Percentiles rank a stretch among this genome's conserved stretches.
Conservation (phyloP, 768 basidiomycete species). For the Suillus subaureus region DNA sequence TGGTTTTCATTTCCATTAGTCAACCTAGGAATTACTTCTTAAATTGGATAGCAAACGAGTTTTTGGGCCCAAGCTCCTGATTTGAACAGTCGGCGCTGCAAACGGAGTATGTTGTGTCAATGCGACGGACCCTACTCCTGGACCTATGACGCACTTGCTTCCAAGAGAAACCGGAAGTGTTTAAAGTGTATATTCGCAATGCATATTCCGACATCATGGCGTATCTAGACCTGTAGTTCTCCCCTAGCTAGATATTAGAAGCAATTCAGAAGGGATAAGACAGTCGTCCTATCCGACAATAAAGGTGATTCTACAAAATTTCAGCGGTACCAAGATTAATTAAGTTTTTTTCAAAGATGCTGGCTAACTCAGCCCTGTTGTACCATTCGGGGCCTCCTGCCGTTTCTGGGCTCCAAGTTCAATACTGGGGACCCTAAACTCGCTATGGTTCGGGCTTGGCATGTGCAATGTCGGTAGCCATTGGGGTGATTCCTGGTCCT, state of each 20-base stretch:
- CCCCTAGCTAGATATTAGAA: no score
- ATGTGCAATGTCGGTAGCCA: neutral
- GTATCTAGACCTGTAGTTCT: neutral
- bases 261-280: neutral
- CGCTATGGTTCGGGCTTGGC: neutral
- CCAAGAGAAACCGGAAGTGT: neutral
- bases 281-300: neutral
- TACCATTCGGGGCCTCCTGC: neutral
- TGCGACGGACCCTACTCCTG: neutral
- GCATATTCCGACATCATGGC: neutral
- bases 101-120: neutral
- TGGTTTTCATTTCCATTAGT: conserved; percentile 6
- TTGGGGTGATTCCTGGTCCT: neutral
- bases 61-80: neutral
- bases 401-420: neutral
- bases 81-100: neutral
- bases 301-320: neutral
- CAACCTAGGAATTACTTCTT: conserved; percentile 7
- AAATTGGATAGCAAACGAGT: neutral
- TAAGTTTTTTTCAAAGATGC: neutral
- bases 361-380: neutral
- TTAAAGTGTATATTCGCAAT: neutral
- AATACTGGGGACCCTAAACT: neutral
- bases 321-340: neutral
- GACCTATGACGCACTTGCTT: neutral